Conservation (phyloP, 2,329 filamentous ascomycete species). For the Pyricularia sp. region DNA sequence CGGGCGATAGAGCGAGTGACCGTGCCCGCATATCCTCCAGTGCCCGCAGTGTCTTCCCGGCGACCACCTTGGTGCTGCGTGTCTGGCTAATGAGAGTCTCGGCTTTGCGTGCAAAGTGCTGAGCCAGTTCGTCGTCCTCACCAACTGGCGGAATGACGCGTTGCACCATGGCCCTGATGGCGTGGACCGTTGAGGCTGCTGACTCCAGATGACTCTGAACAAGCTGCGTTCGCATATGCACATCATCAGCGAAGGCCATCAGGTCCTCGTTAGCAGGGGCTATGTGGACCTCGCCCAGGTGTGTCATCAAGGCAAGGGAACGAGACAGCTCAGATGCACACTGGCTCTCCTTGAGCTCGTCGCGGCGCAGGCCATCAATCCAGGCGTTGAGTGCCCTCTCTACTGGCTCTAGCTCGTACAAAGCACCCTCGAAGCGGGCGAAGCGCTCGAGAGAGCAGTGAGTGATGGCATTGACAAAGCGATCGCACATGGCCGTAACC, state of each 20-base stretch:
- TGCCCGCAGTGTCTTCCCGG: conserved; percentile 63
- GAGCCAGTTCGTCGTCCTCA: conserved; percentile 54
- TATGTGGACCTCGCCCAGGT: conserved; percentile 72
- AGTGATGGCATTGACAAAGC: conserved; percentile 69
- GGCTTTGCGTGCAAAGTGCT: conserved; percentile 55
- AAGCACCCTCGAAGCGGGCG: conserved; percentile 59
- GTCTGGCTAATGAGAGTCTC: conserved; percentile 63
- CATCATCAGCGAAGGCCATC: conserved; percentile 62
- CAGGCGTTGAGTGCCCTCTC: conserved; percentile 80
- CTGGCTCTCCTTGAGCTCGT: conserved; percentile 75
- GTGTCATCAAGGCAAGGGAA: conserved; percentile 75
- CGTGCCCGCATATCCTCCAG: conserved; percentile 65
- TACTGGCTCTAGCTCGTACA: conserved; percentile 82
- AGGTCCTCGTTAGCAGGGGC: conserved; percentile 31
- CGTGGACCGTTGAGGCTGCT: conserved; percentile 52
- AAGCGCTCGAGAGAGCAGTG: conserved; percentile 71
- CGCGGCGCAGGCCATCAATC: conserved; percentile 71
- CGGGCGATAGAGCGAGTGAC: conserved; percentile 58
- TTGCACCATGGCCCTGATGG: conserved; percentile 54
- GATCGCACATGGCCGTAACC: conserved; percentile 71
- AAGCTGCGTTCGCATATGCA: conserved; percentile 63
- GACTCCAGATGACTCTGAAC: conserved; percentile 76
- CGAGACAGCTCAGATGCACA: conserved; percentile 71
- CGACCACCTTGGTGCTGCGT: conserved; percentile 71
- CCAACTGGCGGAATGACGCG: conserved; percentile 41